phyloP scores from a whole-genome alignment of 768 basidiomycete species.

The Phanerochaete sordida region DNA sequence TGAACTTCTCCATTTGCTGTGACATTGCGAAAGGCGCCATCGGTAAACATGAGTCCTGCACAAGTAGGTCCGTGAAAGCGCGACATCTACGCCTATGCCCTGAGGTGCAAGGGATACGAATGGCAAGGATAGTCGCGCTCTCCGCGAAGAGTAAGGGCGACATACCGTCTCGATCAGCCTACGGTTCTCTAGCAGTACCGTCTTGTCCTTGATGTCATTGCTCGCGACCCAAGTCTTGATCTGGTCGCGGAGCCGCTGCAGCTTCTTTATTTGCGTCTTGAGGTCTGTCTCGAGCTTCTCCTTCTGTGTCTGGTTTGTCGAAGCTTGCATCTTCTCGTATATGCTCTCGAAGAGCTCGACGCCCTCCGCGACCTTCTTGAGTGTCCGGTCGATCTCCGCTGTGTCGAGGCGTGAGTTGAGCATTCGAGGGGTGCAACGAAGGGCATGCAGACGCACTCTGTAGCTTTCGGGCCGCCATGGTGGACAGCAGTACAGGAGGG shows the following conservation, averaged over 20 bases:
- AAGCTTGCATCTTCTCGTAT: conserved; percentile 97
- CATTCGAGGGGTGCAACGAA: neutral
- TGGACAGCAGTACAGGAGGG: conserved; percentile 24
- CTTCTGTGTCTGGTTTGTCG: conserved; percentile 95
- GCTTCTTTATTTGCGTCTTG: conserved; percentile 98
- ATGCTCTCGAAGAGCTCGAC: conserved; percentile 94
- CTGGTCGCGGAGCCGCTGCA: conserved; percentile 80
- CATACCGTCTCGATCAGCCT: conserved; percentile 95
- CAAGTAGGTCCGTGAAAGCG: neutral
- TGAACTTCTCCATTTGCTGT: conserved; percentile 99
- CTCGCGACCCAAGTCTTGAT: conserved; percentile 96
- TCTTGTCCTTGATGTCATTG: conserved; percentile 99
- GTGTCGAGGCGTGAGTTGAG: conserved; percentile 6
- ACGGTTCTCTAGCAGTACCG: conserved; percentile 85
- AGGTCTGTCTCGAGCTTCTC: conserved; percentile 96
- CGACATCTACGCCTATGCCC: neutral
- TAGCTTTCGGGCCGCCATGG: conserved; percentile 88
- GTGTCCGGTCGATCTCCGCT: conserved; percentile 98
- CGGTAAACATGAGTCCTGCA: neutral
- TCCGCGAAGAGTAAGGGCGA: conserved; percentile 6
- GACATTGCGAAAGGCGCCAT: neutral
- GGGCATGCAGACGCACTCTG: conserved; percentile 55
- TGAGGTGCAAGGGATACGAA: neutral
- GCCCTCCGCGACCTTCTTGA: conserved; percentile 96
- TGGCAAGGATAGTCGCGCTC: neutral